These are phyloP conservation scores for Sarcomyxa edulis DNA, from an alignment of 768 basidiomycete genomes.

Conservation along the genomic window DNA sequence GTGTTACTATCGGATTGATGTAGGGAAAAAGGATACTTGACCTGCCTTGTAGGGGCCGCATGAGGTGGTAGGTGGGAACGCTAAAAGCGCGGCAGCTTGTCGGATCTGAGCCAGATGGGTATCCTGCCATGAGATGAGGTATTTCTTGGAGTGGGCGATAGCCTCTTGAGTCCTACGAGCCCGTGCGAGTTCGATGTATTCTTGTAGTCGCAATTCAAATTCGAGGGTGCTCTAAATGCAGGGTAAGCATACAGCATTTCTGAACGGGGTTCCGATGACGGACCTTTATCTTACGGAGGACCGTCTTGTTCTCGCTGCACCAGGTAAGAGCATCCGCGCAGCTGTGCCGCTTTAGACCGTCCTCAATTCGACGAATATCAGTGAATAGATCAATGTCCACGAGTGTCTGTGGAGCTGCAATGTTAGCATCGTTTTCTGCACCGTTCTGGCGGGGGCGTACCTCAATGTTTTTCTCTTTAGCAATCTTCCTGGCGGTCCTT, in stretches of 20 bases:
- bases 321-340: constrained; percentile 89
- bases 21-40: constrained; percentile 6
- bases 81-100: constrained; percentile 72
- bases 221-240: constrained; percentile 80
- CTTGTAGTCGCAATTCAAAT: constrained; percentile 92
- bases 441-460: constrained; percentile 40
- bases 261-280: constrained; percentile 6
- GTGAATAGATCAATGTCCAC: constrained; percentile 91
- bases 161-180: constrained; percentile 63
- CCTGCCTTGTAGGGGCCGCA: constrained; percentile 78
- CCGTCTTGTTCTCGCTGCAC: constrained; percentile 95
- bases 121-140: constrained; percentile 78
- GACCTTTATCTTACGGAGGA: constrained; percentile 88
- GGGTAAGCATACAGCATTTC: constrained; percentile 2
- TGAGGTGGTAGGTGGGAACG: constrained; percentile 63
- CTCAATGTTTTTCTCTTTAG: constrained; percentile 74
- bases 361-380: constrained; percentile 84
- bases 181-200: constrained; percentile 90
- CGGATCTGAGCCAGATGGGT: constrained; percentile 76
- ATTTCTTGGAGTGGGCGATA: constrained; percentile 77
- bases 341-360: constrained; percentile 66
- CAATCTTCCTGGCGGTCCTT: constrained; percentile 70
- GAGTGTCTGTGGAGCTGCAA: constrained; percentile 56
- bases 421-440: too few species aligned
- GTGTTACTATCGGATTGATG: constrained; percentile 2